These are phyloP conservation scores for Diddensiella caesifluorescens DNA, from an alignment of 805 yeast species.

Conservation along the genomic window DNA sequence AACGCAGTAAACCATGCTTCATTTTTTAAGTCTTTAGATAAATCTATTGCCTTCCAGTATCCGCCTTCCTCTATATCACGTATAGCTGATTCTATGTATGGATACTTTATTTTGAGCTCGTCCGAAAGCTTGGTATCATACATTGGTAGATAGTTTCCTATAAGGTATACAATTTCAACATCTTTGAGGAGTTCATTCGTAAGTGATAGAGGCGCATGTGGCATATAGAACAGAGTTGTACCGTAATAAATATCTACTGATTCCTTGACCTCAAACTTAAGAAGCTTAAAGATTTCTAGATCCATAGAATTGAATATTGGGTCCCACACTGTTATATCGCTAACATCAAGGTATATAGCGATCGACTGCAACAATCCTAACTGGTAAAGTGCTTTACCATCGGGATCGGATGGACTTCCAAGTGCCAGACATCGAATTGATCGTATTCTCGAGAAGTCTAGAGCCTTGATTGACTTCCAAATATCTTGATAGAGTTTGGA, in stretches of 20 bases:
- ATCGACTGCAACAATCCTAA: constrained; percentile 52
- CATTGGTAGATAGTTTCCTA: constrained; percentile 48
- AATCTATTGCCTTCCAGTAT: constrained; percentile 37
- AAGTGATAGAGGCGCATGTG: constrained; percentile 62
- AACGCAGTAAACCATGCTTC: constrained; percentile 31
- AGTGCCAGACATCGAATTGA: constrained; percentile 62
- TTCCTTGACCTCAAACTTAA: constrained; percentile 29
- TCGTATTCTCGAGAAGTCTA: constrained; percentile 5
- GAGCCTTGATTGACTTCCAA: neutral
- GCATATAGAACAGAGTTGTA: constrained; percentile 51
- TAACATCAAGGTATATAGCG: constrained; percentile 23
- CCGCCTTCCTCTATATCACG: neutral
- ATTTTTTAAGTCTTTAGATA: constrained; percentile 17
- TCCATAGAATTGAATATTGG: constrained; percentile 57
- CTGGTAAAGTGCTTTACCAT: constrained; percentile 59
- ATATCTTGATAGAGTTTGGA: constrained; percentile 15
- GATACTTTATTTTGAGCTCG: constrained; percentile 42
- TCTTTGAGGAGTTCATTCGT: constrained; percentile 19
- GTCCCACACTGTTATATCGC: constrained; percentile 50
- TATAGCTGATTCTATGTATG: constrained; percentile 16
- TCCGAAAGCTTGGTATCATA: constrained; percentile 47
- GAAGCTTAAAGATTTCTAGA: constrained; percentile 27
- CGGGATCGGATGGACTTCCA: constrained; percentile 55
- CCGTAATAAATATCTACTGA: constrained; percentile 15
- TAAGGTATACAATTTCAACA: constrained; percentile 20